Evolutionary conservation across 495 filamentous ascomycete species (phyloP).

Genomic region (Aspergillus funiculosus): DNA sequence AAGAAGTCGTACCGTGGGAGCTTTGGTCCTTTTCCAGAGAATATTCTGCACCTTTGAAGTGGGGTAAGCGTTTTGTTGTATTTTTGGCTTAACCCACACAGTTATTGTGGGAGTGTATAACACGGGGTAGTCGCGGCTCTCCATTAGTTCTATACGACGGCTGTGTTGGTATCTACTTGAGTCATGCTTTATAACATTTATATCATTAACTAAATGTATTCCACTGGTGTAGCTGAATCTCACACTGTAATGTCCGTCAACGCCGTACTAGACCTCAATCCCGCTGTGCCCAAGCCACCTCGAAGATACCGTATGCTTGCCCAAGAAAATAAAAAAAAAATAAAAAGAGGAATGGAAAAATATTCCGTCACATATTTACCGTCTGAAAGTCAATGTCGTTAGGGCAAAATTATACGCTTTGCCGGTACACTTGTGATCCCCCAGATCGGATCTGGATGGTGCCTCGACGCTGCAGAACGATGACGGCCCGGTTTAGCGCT

Average conservation of each 20-base stretch:
- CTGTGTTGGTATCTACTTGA: no score
- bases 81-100: no score
- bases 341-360: slow-evolving; percentile 2
- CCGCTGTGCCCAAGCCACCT: slow-evolving; percentile 19
- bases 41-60: no score
- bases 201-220: no score
- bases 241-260: background rate
- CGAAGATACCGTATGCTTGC: slow-evolving; percentile 6
- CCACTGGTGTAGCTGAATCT: no score
- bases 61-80: no score
- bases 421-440: slow-evolving; percentile 82
- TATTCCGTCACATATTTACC: slow-evolving; percentile 12
- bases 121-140: no score
- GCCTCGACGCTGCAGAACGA: slow-evolving; percentile 80
- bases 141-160: no score
- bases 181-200: no score
- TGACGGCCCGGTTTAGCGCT: slow-evolving; percentile 73
- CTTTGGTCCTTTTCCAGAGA: no score
- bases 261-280: slow-evolving; percentile 17
- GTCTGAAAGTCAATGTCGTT: slow-evolving; percentile 11
- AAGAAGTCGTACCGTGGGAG: no score
- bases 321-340: slow-evolving; percentile 3
- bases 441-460: slow-evolving; percentile 88
- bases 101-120: no score
- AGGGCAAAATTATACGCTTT: slow-evolving; percentile 45